Evolutionary conservation across 2,329 filamentous ascomycete genomes (phyloP).

Genomic region (Anthostomella pinea): DNA sequence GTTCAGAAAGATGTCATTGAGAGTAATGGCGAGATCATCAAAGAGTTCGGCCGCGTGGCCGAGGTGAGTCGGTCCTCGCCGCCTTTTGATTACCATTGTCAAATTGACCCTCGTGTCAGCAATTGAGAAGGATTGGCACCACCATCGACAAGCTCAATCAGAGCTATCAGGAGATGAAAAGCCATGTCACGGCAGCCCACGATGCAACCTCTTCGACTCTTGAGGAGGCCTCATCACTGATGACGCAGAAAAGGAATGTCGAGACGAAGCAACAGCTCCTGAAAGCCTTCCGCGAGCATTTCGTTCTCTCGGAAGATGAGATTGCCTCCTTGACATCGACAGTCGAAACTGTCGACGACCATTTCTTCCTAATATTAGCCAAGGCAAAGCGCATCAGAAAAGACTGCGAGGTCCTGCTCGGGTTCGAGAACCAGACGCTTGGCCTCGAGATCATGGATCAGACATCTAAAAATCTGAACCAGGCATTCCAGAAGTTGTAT

Average conservation of each 20-base stretch:
- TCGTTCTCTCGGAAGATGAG: slow-evolving; percentile 81
- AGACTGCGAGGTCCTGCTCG: slow-evolving; percentile 85
- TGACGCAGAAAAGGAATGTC: slow-evolving; percentile 69
- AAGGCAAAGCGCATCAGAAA: slow-evolving; percentile 84
- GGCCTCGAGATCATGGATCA: slow-evolving; percentile 91
- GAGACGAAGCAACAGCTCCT: slow-evolving; percentile 80
- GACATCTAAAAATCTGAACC: slow-evolving; percentile 80
- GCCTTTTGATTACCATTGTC: no score
- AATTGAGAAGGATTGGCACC: slow-evolving; percentile 79
- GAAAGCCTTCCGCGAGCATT: slow-evolving; percentile 74
- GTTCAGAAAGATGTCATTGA: slow-evolving; percentile 90
- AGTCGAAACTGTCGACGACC: slow-evolving; percentile 78
- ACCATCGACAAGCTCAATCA: slow-evolving; percentile 77
- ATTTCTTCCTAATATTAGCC: slow-evolving; percentile 74
- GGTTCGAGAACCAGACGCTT: slow-evolving; percentile 83
- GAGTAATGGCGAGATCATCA: slow-evolving; percentile 84
- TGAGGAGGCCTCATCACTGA: slow-evolving; percentile 70
- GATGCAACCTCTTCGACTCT: slow-evolving; percentile 71
- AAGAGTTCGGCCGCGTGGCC: slow-evolving; percentile 84
- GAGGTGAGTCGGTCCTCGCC: slow-evolving; percentile 57
- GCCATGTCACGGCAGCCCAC: slow-evolving; percentile 72
- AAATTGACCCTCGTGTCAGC: no score
- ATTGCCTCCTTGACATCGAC: slow-evolving; percentile 71
- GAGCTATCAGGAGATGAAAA: slow-evolving; percentile 77
- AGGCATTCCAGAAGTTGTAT: slow-evolving; percentile 92